A percentile compares a stretch with the other conserved stretches of the same genome.
Evolutionary conservation across 495 filamentous ascomycete species (phyloP).

Genomic region (Aspergillus hancockii): DNA sequence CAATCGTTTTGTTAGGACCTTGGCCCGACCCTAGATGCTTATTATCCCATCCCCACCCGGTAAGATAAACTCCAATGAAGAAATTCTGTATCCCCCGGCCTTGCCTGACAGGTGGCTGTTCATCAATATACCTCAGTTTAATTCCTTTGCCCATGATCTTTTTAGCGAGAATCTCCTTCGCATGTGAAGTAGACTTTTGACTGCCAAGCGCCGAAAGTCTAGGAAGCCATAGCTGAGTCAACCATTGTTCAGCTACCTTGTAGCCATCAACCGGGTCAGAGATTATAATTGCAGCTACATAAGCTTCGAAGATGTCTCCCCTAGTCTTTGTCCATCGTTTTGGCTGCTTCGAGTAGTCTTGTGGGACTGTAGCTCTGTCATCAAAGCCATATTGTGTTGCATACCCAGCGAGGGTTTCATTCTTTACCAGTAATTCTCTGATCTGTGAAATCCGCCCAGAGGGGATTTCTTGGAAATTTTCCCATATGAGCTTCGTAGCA

Average conservation of each 20-base stretch:
- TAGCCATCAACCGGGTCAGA: conserved; percentile 63
- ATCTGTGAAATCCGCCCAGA: conserved; percentile 64
- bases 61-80: conserved; percentile 71
- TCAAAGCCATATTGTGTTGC: conserved; percentile 68
- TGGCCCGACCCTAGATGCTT: conserved; percentile 66
- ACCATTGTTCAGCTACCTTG: conserved; percentile 60
- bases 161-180: conserved; percentile 58
- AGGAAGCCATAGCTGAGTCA: conserved; percentile 68
- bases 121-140: conserved; percentile 66
- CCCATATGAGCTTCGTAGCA: conserved; percentile 62
- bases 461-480: conserved; percentile 58
- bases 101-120: conserved; percentile 51
- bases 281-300: conserved; percentile 74
- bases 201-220: conserved; percentile 34
- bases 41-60: conserved; percentile 70
- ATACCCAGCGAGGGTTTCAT: conserved; percentile 69
- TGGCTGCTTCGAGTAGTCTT: conserved; percentile 34
- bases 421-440: conserved; percentile 72
- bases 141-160: conserved; percentile 59
- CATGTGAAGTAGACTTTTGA: conserved; percentile 38
- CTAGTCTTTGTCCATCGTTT: conserved; percentile 66
- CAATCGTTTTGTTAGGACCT: conserved; percentile 70
- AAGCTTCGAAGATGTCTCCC: conserved; percentile 87
- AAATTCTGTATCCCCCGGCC: conserved; percentile 59
- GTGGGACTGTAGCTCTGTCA: conserved; percentile 55